Percentiles rank a stretch among this genome's conserved stretches.
Evolutionary conservation across 495 filamentous ascomycete species (phyloP).

Genomic region (Hypoxylon fuscum): DNA sequence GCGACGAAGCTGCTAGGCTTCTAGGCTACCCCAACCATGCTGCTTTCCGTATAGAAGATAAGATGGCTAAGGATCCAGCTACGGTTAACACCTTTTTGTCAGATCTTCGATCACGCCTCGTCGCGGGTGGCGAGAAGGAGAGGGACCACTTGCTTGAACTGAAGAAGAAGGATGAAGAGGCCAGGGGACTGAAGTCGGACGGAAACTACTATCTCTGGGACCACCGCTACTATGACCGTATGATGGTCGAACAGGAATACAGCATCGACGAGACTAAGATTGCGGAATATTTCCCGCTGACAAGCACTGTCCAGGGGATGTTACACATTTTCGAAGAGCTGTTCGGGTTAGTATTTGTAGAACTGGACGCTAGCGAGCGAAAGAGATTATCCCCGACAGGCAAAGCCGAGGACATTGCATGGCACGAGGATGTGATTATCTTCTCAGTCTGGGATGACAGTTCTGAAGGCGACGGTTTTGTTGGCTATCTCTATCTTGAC

Average conservation of each 20-base stretch:
- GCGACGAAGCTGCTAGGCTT: slow-evolving; percentile 91
- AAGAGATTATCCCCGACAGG: slow-evolving; percentile 59
- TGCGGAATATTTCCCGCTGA: slow-evolving; percentile 92
- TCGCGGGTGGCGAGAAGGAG: slow-evolving; percentile 81
- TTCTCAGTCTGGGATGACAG: slow-evolving; percentile 71
- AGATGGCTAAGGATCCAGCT: slow-evolving; percentile 95
- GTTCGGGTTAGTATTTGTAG: slow-evolving; percentile 90
- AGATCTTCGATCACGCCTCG: slow-evolving; percentile 78
- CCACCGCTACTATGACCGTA: slow-evolving; percentile 78
- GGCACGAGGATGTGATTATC: slow-evolving; percentile 70
- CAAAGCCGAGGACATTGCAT: slow-evolving; percentile 66
- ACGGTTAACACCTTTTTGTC: slow-evolving; percentile 85
- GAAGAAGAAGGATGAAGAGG: slow-evolving; percentile 78
- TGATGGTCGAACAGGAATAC: slow-evolving; percentile 93
- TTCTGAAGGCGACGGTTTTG: slow-evolving; percentile 64
- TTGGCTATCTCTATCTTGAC: slow-evolving; percentile 73
- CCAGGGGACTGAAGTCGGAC: slow-evolving; percentile 66
- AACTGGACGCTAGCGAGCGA: slow-evolving; percentile 67
- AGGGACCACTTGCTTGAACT: slow-evolving; percentile 73
- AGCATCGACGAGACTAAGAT: slow-evolving; percentile 88
- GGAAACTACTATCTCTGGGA: slow-evolving; percentile 94
- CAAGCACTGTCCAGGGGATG: slow-evolving; percentile 87
- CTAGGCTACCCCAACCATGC: slow-evolving; percentile 94
- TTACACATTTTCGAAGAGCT: slow-evolving; percentile 92
- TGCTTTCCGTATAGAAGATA: slow-evolving; percentile 89